Evolutionary conservation across 768 basidiomycete genomes (phyloP), one percentile per base, ranked within the genome.

Genomic region (Suillus alpinus): DNA sequence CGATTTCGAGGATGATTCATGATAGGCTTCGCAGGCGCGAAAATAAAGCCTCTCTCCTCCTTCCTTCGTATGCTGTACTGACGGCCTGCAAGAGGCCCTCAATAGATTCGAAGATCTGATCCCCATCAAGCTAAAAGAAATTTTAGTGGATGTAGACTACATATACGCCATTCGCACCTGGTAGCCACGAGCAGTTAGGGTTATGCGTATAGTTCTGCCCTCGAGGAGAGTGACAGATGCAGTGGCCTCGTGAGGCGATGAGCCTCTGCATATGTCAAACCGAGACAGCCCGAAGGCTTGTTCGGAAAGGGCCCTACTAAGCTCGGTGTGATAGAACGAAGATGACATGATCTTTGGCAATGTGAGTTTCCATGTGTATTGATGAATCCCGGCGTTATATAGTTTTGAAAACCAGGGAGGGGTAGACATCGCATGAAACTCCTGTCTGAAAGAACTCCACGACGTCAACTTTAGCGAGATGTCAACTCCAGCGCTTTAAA

Each of bases 141-240:
- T 13, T 37, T 60, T 53, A 65, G 63, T 44, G 37, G 61, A 26
- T 55, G 55, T 62, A 58, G 20, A 43, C 16, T 12, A 56, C 18
- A 36, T 43, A 20, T 20, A 52, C 52, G 46, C 20, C 20, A 52
- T 29, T 23, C 75, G 69, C 67, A 87, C 88, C 69, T 74, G 80
- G 68, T 85, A 90, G 3, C 88, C 88, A 67, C 77, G 74, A 18
- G 74, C 72, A 4, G 81, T 81, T 41, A 91, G 76, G 23, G 74
- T 71, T 16, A 91, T 69, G 18, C 63, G 70, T 23, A 88, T 65
- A 16, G 60, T 69, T 4, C 74, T 73, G 12, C 84, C 87, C 67
- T 91, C 89, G 12, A 88, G 73, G 4, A 86, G 71, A 4, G 78
- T 81, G 47, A 89, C 79, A 26, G 73, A 73, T 6, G 86, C 86